A percentile compares a stretch with the other conserved stretches of the same genome.
These are phyloP conservation scores for Neoarthrinium moseri DNA, from an alignment of 2,329 filamentous ascomycete genomes.

Conservation along the genomic window DNA sequence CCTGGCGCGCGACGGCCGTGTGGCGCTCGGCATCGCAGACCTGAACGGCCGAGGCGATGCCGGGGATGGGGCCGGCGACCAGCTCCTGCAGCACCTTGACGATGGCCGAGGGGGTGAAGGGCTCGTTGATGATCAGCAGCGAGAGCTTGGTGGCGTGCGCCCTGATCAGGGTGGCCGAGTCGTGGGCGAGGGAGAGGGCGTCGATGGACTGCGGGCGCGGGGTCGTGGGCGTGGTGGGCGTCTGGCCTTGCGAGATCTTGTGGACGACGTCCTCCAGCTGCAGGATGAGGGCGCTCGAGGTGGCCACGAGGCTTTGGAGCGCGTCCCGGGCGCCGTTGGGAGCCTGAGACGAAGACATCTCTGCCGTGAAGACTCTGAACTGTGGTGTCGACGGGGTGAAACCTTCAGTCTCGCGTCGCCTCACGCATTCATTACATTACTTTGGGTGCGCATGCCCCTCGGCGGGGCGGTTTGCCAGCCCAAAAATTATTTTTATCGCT, in stretches of 20 bases:
- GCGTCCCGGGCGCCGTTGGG: constrained; percentile 28
- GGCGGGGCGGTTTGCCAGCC: too few species aligned
- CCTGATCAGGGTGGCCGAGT: constrained; percentile 70
- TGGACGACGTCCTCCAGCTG: constrained; percentile 42
- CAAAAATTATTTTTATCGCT: too few species aligned
- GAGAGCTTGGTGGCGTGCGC: constrained; percentile 87
- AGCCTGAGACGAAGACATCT: constrained; percentile 11
- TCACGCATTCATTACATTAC: too few species aligned
- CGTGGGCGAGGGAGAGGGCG: constrained; percentile 67
- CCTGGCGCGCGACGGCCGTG: constrained; percentile 61
- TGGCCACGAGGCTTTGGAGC: constrained; percentile 37
- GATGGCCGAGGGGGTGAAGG: constrained; percentile 79
- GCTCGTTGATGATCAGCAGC: constrained; percentile 80
- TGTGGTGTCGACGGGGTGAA: too few species aligned
- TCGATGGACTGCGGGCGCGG: constrained; percentile 37
- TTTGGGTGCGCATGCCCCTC: too few species aligned
- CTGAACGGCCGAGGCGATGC: constrained; percentile 69
- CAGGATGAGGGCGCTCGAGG: constrained; percentile 35
- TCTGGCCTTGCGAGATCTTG: constrained; percentile 33
- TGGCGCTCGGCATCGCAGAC: constrained; percentile 61
- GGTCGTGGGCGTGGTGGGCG: constrained; percentile 15
- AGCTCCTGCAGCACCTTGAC: constrained; percentile 69
- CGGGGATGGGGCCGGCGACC: constrained; percentile 71
- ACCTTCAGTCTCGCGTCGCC: too few species aligned
- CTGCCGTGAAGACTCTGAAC: too few species aligned